Percentiles rank a stretch among this genome's conserved stretches.
Conservation (phyloP, 352 stramenopile species). For the Phytopythium mirpurense region DNA sequence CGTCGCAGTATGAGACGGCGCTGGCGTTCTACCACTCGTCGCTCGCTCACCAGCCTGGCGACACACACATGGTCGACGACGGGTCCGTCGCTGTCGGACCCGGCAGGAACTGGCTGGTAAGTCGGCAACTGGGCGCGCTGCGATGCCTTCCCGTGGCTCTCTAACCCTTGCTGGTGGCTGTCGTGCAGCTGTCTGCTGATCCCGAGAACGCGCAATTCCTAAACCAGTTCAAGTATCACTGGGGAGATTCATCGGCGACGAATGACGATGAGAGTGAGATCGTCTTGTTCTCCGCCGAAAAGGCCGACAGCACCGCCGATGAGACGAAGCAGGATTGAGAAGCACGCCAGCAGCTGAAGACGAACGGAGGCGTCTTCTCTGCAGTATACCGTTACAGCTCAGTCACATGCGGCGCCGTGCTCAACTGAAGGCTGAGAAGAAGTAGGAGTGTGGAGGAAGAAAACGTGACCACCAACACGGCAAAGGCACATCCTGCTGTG, state of each 20-base stretch:
- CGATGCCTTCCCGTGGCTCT: background rate
- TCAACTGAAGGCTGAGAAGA: too few relatives aligned
- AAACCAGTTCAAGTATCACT: conserved; percentile 24
- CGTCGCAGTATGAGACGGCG: conserved; percentile 44
- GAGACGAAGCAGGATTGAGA: too few relatives aligned
- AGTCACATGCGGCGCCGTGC: too few relatives aligned
- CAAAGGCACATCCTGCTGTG: too few relatives aligned
- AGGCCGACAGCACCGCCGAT: background rate
- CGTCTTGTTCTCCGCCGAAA: background rate
- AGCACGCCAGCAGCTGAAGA: background rate
- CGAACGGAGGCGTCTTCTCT: background rate
- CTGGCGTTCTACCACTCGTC: conserved; percentile 57
- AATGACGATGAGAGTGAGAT: background rate
- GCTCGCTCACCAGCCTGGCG: conserved; percentile 27
- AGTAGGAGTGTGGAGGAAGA: too few relatives aligned
- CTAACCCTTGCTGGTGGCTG: background rate
- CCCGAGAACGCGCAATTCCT: conserved; percentile 26
- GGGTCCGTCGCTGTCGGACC: conserved; percentile 27
- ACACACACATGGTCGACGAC: conserved; percentile 21
- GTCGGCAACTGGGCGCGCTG: conserved; percentile 5
- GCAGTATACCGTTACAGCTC: too few relatives aligned
- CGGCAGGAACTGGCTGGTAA: conserved; percentile 49
- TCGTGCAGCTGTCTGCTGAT: conserved; percentile 25
- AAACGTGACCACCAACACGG: too few relatives aligned
- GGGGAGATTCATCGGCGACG: conserved; percentile 6